These are phyloP conservation scores for Cladophialophora exuberans DNA, from an alignment of 2,329 filamentous ascomycete species.

Conservation along the genomic window DNA sequence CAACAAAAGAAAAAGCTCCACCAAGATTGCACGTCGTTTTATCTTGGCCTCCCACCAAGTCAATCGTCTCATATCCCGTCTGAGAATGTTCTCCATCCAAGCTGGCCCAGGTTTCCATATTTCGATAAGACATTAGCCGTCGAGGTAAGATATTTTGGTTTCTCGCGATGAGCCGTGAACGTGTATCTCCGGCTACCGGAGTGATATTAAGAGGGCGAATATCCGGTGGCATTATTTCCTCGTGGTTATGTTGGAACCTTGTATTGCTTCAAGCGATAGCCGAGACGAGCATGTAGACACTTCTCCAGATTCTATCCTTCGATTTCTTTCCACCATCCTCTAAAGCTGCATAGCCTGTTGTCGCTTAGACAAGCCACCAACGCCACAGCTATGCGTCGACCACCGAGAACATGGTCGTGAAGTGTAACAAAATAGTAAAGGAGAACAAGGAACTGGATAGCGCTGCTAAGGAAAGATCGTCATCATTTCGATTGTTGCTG, in stretches of 20 bases:
- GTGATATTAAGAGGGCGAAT: constrained; percentile 9
- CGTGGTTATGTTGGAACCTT: neutral
- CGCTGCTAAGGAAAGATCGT: constrained; percentile 19
- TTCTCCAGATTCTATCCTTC: neutral
- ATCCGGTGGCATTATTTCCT: neutral
- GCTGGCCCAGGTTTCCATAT: neutral
- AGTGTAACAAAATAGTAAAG: constrained; percentile 8
- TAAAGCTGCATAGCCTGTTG: neutral
- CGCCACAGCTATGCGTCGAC: constrained; percentile 27
- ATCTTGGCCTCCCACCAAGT: no score
- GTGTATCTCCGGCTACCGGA: neutral
- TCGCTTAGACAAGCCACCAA: constrained; percentile 16
- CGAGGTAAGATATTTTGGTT: constrained; percentile 7
- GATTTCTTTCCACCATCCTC: neutral
- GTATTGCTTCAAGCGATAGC: neutral
- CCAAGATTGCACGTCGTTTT: no score
- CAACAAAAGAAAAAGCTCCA: no score
- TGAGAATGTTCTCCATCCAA: no score
- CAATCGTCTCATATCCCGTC: no score
- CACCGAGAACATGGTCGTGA: constrained; percentile 10
- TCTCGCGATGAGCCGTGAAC: neutral
- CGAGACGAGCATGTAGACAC: neutral
- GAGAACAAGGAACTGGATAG: constrained; percentile 4
- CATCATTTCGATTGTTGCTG: constrained; percentile 28
- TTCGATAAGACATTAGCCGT: constrained; percentile 12